These are phyloP conservation scores for Epichloe scottii DNA, from an alignment of 2,329 filamentous ascomycete genomes.

Conservation along the genomic window DNA sequence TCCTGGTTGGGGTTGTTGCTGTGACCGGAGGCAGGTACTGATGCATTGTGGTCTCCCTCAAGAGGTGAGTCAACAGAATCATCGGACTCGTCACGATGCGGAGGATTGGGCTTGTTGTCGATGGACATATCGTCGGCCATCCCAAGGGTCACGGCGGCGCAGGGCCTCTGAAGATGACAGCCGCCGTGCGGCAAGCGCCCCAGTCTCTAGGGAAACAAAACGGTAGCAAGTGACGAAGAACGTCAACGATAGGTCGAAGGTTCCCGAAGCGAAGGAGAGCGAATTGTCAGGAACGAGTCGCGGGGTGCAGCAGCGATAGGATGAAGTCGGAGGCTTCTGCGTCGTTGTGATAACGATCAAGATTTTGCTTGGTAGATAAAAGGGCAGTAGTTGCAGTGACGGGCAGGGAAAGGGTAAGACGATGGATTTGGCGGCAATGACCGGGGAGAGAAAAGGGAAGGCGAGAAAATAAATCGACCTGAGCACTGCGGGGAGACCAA, in stretches of 20 bases:
- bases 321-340: conserved; percentile 5
- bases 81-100: conserved; percentile 42
- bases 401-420: conserved; percentile 13
- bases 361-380: conserved; percentile 8
- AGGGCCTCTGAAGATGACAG: conserved; percentile 18
- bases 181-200: conserved; percentile 26
- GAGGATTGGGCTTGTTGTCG: conserved; percentile 31
- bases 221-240: conserved; percentile 12
- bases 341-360: conserved; percentile 6
- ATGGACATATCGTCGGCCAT: conserved; percentile 60
- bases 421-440: conserved; percentile 11
- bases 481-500: conserved; percentile 5
- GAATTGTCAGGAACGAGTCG: not conserved
- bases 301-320: conserved; percentile 5
- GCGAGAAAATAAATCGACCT: not conserved
- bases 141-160: conserved; percentile 30
- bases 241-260: conserved; percentile 1
- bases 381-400: not conserved
- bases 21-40: conserved; percentile 16
- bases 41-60: conserved; percentile 36
- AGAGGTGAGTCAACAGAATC: conserved; percentile 50
- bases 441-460: not conserved
- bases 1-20: conserved; percentile 31
- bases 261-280: not conserved
- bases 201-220: conserved; percentile 19